These are phyloP conservation scores for Clarireedia monteithiana DNA, from an alignment of 2,329 filamentous ascomycete genomes.

Conservation along the genomic window DNA sequence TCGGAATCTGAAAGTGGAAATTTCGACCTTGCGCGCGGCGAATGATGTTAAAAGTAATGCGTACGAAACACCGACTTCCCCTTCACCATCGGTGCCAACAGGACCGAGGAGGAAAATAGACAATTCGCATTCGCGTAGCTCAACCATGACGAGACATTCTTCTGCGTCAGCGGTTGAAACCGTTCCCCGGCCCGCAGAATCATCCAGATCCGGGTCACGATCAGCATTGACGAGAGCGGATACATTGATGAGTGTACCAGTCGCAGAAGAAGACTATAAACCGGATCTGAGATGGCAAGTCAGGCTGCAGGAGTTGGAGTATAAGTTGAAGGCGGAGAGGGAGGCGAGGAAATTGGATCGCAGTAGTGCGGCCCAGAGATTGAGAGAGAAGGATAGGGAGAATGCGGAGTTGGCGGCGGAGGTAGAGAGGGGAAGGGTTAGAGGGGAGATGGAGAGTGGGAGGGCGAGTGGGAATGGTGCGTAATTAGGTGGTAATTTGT, in stretches of 20 bases:
- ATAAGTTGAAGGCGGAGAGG: slow-evolving; percentile 79
- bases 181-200: not conserved
- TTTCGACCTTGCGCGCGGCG: slow-evolving; percentile 60
- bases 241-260: slow-evolving; percentile 10
- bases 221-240: not conserved
- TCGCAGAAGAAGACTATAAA: slow-evolving; percentile 39
- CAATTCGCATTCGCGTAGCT: slow-evolving; percentile 17
- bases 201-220: slow-evolving; percentile 1
- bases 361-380: slow-evolving; percentile 68
- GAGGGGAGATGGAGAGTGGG: slow-evolving; percentile 12
- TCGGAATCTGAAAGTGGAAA: slow-evolving; percentile 55
- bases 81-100: slow-evolving; percentile 29
- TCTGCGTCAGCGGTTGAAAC: slow-evolving; percentile 34
- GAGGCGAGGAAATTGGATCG: slow-evolving; percentile 82
- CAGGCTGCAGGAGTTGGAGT: slow-evolving; percentile 78
- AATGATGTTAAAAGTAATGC: slow-evolving; percentile 32
- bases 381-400: slow-evolving; percentile 68
- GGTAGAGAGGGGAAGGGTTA: slow-evolving; percentile 36
- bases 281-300: slow-evolving; percentile 68
- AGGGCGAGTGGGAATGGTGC: no score
- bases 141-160: slow-evolving; percentile 46
- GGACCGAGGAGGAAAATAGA: slow-evolving; percentile 24
- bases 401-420: slow-evolving; percentile 62
- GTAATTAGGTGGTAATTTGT: no score
- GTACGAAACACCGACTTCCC: slow-evolving; percentile 30